Evolutionary conservation across 306 rosid genomes (phyloP), one percentile per base, ranked within the genome.

Genomic region (Coriaria nepalensis): DNA sequence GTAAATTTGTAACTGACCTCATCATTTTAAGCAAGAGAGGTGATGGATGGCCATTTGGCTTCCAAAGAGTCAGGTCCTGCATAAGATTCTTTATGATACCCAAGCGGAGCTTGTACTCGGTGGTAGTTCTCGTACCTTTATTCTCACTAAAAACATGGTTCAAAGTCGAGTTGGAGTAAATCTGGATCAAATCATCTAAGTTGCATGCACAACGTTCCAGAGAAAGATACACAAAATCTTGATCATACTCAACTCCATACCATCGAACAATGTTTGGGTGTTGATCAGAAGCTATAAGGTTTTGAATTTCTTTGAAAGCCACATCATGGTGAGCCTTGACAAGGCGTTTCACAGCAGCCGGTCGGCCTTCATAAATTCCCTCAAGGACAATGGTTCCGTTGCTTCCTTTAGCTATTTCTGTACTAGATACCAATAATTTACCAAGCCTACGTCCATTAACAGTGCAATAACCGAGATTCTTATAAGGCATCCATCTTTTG

Each of bases 281-380:
- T 42, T 10, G 43, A 43, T 87, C 96, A 64, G 93, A 83, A 46
- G 72, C 79, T 60, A 87, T 69, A 49, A 87, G 87, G 53, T 71
- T 87, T 45, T 78, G 76, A 67, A 87, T 78, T 73, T 87, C 96
- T 59, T 80, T 80, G 50, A 45, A 52, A 44, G 93, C 94, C 53
- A 65, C 67, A 35, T 74, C 72, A 50, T 87, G 75, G 69, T 87
- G 93, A 76, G 81, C 50, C 71, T 71, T 74, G 50, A 87, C 85
- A 37, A 87, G 87, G 50, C 96, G 93, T 58, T 87, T 83, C 41
- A 87, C 87, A 60, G 96, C 96, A 64, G 82, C 92, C 8, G 65
- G 59, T n/a, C 94, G 77, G 9, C 94, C 75, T 56, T 79, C 94
- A 53, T 82, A 82, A 44, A 50, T 53, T 68, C 96, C 96, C 58